Base-by-base conservation (phyloP, 805 yeast species). In the Ogataea henricii region DNA sequence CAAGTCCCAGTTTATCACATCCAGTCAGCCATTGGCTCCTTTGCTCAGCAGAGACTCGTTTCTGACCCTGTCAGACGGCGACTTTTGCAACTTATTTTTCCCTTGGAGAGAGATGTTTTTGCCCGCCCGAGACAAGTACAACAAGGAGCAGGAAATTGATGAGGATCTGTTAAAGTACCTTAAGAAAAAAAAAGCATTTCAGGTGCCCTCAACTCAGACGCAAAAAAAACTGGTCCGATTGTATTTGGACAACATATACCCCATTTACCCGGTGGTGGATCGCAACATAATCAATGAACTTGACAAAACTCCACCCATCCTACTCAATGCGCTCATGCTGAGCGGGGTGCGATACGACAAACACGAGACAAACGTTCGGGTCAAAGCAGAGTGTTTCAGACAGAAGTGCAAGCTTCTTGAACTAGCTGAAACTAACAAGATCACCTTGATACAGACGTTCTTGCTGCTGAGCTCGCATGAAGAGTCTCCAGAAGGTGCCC, bases 21-120 rank as follows among this genome's bases (percentile, higher is more conserved):
- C 68, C 1, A 58, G 66, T 2, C 68, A 65, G 43, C 68, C 69
- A 8, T 46, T 65, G 38, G 66, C 69, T 4, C 67, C 64, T 32
- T 52, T 65, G 12, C 51, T 65, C 25, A 61, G 66, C 29, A 51
- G 63, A 44, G 68, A 64, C 43, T 58, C 68, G 4, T 59, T 64
- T 45, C 42, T 65, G 17, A 57, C 67, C 13, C 52, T 64, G 18
- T 59, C 63, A n/a, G 59, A 58, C 33, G 68, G 67, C 1, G 66
- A 65, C 13, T 51, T 58, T 20, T 59, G 61, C 40, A 61, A 65
- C 18, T 40, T 63, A 13, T 65, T 52, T 48, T 64, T 58, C 42
- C 69, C 68, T 0, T 65, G 69, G 69, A 52, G 67, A 53, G 64
- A 55, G 23, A 40, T 56, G 14, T 55, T 56, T 32, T 32, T 53